A percentile compares a stretch with the other conserved stretches of the same genome.
phyloP scores from a whole-genome alignment of 495 filamentous ascomycete genomes.

The Aspergillus coremiiformis region DNA sequence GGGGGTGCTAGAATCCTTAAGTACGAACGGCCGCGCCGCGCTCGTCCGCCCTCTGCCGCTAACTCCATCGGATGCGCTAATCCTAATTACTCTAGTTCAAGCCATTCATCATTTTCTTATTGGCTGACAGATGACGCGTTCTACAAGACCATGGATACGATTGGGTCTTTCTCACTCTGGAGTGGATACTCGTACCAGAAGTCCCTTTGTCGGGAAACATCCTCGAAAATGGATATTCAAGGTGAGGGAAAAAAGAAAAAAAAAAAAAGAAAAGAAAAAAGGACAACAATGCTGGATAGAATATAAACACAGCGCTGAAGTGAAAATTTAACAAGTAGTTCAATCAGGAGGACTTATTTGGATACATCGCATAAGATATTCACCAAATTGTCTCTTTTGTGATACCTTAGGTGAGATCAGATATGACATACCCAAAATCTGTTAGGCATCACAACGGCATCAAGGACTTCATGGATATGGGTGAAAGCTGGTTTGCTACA shows the following conservation, averaged over 20 bases:
- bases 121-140: constrained; percentile 27
- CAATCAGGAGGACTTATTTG: no score
- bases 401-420: constrained; percentile 12
- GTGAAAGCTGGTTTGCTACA: constrained; percentile 6
- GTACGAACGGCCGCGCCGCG: constrained; percentile 40
- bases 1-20: constrained; percentile 47
- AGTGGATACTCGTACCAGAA: constrained; percentile 20
- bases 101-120: constrained; percentile 27
- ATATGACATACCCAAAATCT: constrained; percentile 19
- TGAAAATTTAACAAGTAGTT: background rate
- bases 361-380: constrained; percentile 1
- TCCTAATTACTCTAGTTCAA: constrained; percentile 29
- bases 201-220: constrained; percentile 21
- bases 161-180: constrained; percentile 10
- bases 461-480: constrained; percentile 9
- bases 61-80: constrained; percentile 38
- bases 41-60: constrained; percentile 29
- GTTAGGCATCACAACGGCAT: constrained; percentile 14
- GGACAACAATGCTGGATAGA: no score
- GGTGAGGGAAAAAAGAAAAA: constrained; percentile 8
- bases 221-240: constrained; percentile 9
- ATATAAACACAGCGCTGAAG: background rate
- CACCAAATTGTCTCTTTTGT: constrained; percentile 2
- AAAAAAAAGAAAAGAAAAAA: constrained; percentile 13
- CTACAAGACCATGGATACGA: constrained; percentile 11